Evolutionary conservation across 345 rosid species (phyloP).

Genomic region (Passiflora organensis): DNA sequence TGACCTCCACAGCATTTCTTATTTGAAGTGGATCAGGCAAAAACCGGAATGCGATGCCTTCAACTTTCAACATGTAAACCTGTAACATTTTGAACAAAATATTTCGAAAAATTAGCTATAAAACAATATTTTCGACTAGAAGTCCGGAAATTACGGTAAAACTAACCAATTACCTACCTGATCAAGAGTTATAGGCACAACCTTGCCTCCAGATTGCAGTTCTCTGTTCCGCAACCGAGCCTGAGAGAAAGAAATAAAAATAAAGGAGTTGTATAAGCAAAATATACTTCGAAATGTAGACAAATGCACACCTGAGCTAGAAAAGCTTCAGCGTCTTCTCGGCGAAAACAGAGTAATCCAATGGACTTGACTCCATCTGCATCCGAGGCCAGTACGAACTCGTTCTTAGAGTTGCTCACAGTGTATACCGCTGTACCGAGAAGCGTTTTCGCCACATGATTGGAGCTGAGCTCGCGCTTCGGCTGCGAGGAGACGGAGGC

Average conservation of each 20-base stretch:
- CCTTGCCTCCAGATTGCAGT: constrained; percentile 59
- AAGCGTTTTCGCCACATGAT: constrained; percentile 67
- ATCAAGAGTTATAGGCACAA: constrained; percentile 87
- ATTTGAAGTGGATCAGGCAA: constrained; percentile 89
- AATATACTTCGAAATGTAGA: too few species aligned
- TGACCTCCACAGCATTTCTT: constrained; percentile 87
- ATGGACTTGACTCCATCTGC: constrained; percentile 76
- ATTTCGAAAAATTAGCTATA: too few species aligned
- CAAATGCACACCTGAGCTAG: constrained; percentile 54
- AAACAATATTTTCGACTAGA: too few species aligned
- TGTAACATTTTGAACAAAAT: too few species aligned
- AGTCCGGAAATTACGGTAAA: too few species aligned
- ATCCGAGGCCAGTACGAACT: constrained; percentile 93
- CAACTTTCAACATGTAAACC: constrained; percentile 87
- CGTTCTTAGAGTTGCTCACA: constrained; percentile 82
- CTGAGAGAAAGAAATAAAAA: constrained; percentile 38
- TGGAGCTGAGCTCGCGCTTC: constrained; percentile 40
- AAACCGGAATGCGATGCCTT: constrained; percentile 92
- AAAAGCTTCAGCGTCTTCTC: constrained; percentile 89
- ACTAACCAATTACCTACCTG: too few species aligned
- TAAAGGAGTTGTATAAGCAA: too few species aligned
- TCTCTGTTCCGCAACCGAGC: constrained; percentile 75
- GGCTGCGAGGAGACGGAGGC: constrained; percentile 66
- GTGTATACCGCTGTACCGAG: constrained; percentile 76
- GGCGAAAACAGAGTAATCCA: constrained; percentile 87